Conservation (phyloP, 768 basidiomycete species). For the Pulveroboletus frians region DNA sequence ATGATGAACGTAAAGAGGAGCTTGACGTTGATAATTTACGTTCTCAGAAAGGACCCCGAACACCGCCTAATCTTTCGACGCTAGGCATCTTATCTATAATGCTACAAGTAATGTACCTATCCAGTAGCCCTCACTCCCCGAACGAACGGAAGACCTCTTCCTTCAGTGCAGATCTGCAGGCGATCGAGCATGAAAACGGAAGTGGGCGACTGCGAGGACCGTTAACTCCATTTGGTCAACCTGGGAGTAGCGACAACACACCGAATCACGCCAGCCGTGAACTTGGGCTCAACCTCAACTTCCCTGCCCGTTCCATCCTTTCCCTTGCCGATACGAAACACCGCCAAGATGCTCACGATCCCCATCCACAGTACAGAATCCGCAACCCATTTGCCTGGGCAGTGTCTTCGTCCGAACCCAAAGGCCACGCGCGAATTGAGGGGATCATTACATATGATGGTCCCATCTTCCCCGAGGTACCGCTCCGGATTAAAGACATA, state of each 20-base stretch:
- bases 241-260: slow-evolving; percentile 11
- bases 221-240: slow-evolving; percentile 12
- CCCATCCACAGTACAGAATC: slow-evolving; percentile 30
- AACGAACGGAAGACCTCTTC: slow-evolving; percentile 15
- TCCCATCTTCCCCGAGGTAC: slow-evolving; percentile 22
- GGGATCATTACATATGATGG: slow-evolving; percentile 19
- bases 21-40: slow-evolving; percentile 21
- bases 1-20: not conserved
- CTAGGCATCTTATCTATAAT: no score
- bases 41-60: slow-evolving; percentile 13
- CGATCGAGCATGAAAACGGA: slow-evolving; percentile 29
- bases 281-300: slow-evolving; percentile 25
- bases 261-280: slow-evolving; percentile 31
- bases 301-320: slow-evolving; percentile 23
- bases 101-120: not conserved
- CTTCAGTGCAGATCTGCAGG: slow-evolving; percentile 24
- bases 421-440: slow-evolving; percentile 26
- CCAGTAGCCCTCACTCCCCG: slow-evolving; percentile 9
- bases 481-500: slow-evolving; percentile 26
- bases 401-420: slow-evolving; percentile 30
- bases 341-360: slow-evolving; percentile 25
- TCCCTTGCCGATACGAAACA: slow-evolving; percentile 18
- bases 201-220: slow-evolving; percentile 24
- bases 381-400: slow-evolving; percentile 30
- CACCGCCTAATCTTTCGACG: slow-evolving; percentile 14